Conservation (phyloP, 352 stramenopile species). For the Phytophthora megakarya region DNA sequence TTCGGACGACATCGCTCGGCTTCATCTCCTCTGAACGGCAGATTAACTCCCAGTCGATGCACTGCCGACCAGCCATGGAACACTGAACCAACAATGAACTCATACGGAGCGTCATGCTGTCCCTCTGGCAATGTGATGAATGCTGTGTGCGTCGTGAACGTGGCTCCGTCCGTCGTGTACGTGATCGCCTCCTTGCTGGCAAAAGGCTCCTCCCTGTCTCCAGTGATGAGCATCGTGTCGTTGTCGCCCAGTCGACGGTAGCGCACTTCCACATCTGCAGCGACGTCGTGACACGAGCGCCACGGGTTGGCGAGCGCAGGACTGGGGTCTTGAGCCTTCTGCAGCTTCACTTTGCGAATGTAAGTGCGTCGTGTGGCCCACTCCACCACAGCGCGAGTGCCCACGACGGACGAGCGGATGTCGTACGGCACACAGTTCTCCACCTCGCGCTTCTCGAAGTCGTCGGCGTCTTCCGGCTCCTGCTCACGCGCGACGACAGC, state of each 20-base stretch:
- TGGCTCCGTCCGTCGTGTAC: constrained; percentile 52
- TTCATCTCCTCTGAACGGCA: constrained; percentile 43
- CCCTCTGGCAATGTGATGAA: constrained; percentile 49
- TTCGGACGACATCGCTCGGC: constrained; percentile 69
- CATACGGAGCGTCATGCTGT: constrained; percentile 36
- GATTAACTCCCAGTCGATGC: constrained; percentile 61
- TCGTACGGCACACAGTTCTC: constrained; percentile 88
- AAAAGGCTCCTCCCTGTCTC: constrained; percentile 40
- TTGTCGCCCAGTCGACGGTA: constrained; percentile 50
- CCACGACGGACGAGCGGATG: constrained; percentile 73
- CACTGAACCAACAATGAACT: constrained; percentile 78
- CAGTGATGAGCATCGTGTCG: constrained; percentile 28
- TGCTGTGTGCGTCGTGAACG: constrained; percentile 70
- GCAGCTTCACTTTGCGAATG: constrained; percentile 63
- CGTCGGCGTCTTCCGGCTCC: constrained; percentile 53
- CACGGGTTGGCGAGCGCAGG: constrained; percentile 47
- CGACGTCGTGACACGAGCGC: constrained; percentile 74
- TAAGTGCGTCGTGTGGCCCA: constrained; percentile 78
- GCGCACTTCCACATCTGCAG: constrained; percentile 55
- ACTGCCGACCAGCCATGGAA: constrained; percentile 82
- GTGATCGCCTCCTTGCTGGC: constrained; percentile 52
- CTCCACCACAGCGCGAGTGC: constrained; percentile 58
- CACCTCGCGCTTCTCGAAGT: constrained; percentile 80
- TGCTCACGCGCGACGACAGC: constrained; percentile 32
- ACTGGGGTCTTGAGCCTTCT: constrained; percentile 42